phyloP scores from a whole-genome alignment of 306 rosid species.

The Arachis stenosperma region DNA sequence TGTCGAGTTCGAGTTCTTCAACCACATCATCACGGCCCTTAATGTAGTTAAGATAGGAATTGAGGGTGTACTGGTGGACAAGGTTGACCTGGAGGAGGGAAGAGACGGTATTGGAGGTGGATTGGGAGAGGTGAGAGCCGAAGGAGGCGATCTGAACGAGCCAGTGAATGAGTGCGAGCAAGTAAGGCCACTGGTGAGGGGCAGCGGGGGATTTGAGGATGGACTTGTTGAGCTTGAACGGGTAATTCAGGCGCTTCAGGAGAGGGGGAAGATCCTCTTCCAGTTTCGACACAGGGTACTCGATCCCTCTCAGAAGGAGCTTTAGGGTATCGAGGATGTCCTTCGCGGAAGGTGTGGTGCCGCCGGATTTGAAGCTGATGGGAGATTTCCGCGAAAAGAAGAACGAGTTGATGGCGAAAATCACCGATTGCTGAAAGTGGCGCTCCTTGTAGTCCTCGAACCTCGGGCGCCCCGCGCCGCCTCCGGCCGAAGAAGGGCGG shows the following conservation, averaged over 20 bases:
- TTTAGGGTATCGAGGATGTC: slow-evolving; percentile 69
- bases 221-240: slow-evolving; percentile 72
- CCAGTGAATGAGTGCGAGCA: slow-evolving; percentile 91
- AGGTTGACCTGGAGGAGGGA: slow-evolving; percentile 36
- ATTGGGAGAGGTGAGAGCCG: slow-evolving; percentile 38
- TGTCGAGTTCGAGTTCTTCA: slow-evolving; percentile 53
- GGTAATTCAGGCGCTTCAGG: slow-evolving; percentile 60
- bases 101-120: slow-evolving; percentile 34
- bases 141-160: slow-evolving; percentile 66
- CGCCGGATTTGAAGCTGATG: slow-evolving; percentile 49
- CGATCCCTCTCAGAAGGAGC: slow-evolving; percentile 59
- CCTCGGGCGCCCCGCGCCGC: slow-evolving; percentile 48
- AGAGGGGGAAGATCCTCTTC: slow-evolving; percentile 77
- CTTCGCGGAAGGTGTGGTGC: slow-evolving; percentile 68
- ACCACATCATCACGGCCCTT: slow-evolving; percentile 67
- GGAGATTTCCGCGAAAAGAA: slow-evolving; percentile 59
- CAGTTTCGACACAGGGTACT: slow-evolving; percentile 54
- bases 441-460: slow-evolving; percentile 87
- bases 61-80: slow-evolving; percentile 49
- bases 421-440: slow-evolving; percentile 55
- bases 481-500: slow-evolving; percentile 73
- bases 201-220: slow-evolving; percentile 77
- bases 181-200: slow-evolving; percentile 86
- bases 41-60: slow-evolving; percentile 59
- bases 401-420: slow-evolving; percentile 64